These are phyloP conservation scores for Alternaria consortialis DNA, from an alignment of 2,329 filamentous ascomycete species.

Conservation along the genomic window DNA sequence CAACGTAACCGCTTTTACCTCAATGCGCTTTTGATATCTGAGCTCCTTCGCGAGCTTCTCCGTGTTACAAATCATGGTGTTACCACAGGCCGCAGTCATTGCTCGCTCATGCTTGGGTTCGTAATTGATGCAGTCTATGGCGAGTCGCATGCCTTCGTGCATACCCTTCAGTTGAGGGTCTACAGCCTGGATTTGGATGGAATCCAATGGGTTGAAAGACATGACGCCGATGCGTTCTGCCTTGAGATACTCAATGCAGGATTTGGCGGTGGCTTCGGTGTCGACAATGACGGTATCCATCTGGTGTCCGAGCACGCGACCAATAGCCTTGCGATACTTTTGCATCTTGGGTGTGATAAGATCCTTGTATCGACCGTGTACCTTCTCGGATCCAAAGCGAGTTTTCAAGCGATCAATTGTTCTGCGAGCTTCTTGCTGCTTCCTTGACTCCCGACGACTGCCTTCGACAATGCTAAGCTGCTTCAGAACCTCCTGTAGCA, in stretches of 20 bases:
- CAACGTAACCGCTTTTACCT: constrained; percentile 92
- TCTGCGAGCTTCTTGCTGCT: constrained; percentile 80
- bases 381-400: constrained; percentile 78
- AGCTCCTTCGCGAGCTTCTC: constrained; percentile 87
- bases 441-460: constrained; percentile 83
- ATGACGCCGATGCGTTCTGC: constrained; percentile 87
- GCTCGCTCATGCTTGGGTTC: constrained; percentile 88
- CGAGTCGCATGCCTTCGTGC: constrained; percentile 81
- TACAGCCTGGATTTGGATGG: constrained; percentile 91
- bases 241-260: constrained; percentile 93
- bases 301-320: constrained; percentile 88
- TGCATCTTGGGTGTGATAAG: constrained; percentile 97
- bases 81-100: constrained; percentile 93
- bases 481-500: constrained; percentile 82
- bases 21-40: constrained; percentile 82
- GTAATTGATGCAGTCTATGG: constrained; percentile 96
- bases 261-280: constrained; percentile 89
- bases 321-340: constrained; percentile 93
- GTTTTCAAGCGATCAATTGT: constrained; percentile 86
- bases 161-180: constrained; percentile 92
- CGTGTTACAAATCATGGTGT: constrained; percentile 91
- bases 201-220: constrained; percentile 96
- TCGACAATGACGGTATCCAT: constrained; percentile 96
- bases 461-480: constrained; percentile 85
- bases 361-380: constrained; percentile 88